These are phyloP conservation scores for Niveomyces coronatus DNA, from an alignment of 2,329 filamentous ascomycete genomes.

Conservation along the genomic window DNA sequence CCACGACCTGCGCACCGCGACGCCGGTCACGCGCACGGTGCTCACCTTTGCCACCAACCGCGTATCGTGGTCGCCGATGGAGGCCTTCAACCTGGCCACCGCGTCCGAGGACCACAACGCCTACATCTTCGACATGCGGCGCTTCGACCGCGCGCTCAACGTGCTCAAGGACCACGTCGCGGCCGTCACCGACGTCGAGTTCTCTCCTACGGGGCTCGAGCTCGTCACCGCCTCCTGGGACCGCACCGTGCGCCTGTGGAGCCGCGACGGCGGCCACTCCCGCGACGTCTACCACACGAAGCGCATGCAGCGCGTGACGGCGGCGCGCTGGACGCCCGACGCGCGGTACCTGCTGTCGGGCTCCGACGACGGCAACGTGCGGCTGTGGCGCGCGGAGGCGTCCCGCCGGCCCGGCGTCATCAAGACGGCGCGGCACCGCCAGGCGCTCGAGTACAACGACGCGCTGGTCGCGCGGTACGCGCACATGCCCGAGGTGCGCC, in stretches of 20 bases:
- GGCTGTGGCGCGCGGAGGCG: constrained; percentile 83
- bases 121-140: constrained; percentile 84
- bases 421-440: constrained; percentile 73
- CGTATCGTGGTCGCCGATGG: constrained; percentile 91
- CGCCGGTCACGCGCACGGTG: constrained; percentile 69
- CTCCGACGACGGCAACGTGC: constrained; percentile 80
- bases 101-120: constrained; percentile 93
- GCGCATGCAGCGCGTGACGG: constrained; percentile 92
- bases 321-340: constrained; percentile 76
- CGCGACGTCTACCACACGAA: constrained; percentile 96
- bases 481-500: constrained; percentile 92
- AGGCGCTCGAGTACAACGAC: constrained; percentile 86
- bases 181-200: constrained; percentile 95
- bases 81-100: constrained; percentile 88
- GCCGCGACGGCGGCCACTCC: constrained; percentile 68
- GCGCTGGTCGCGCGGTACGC: constrained; percentile 73
- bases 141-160: constrained; percentile 78
- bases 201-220: constrained; percentile 87
- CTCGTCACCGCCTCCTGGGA: constrained; percentile 80
- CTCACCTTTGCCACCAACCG: constrained; percentile 76
- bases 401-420: constrained; percentile 74
- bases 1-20: constrained; percentile 83
- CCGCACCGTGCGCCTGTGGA: constrained; percentile 81
- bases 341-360: constrained; percentile 82
- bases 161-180: constrained; percentile 80